Evolutionary conservation across 495 filamentous ascomycete species (phyloP), one percentile per base, ranked within the genome.

Genomic region (Lasiosphaeris hirsuta): DNA sequence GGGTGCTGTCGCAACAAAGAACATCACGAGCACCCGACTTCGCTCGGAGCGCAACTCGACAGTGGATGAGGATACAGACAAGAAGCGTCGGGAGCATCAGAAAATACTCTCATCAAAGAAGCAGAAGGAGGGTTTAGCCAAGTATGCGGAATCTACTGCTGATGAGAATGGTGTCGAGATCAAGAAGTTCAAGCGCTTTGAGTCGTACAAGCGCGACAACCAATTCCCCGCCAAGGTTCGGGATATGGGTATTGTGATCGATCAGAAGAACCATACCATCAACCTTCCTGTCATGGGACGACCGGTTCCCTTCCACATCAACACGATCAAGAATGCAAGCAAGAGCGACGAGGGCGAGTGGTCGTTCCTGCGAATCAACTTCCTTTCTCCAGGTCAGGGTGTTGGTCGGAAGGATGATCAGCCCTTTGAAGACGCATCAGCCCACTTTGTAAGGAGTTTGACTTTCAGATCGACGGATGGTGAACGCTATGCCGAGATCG

Each of bases 151-250:
- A 61, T 87, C 88, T 6, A 90, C 88, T 6, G 86, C 86, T 10
- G 89, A 89, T 56, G 83, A 92, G 40, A 96, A 96, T 66, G 92
- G 92, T n/a, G 87, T 88, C 23, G 84, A 90, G 46, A 83, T 93
- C 69, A 97, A 97, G 79, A 92, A 90, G 72, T 97, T 97, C 78
- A 97, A 97, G 75, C 88, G 89, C 38, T 99, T 97, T 67, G 95
- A 97, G 72, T 97, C 95, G 0, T 99, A 99, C 76, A 99, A 97
- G 75, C 85, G 95, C 23, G 94, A 99, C 70, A 96, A 93, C 63
- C 93, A 97, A 67, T 84, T 99, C 46, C 95, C 95, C 2, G 67
- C 80, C 9, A 84, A 83, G 72, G 86, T 96, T 59, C 85, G 86
- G 65, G 92, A 96, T 63, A 78, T 97, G 42, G 86, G 85, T 23